Evolutionary conservation across 2,329 filamentous ascomycete genomes (phyloP).

Genomic region (Trichophyton schoenleinii): DNA sequence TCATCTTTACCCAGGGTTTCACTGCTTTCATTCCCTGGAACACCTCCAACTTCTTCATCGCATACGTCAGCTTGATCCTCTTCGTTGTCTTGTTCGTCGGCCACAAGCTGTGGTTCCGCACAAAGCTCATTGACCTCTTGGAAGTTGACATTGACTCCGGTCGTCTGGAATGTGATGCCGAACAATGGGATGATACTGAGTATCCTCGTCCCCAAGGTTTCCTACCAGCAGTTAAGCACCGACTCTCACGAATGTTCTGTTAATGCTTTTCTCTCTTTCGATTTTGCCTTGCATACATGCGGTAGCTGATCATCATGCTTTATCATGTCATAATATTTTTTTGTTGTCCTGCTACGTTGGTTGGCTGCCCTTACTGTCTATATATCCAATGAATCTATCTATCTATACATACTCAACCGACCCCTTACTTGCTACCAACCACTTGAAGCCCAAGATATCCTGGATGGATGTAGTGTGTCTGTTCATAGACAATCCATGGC

Average conservation of each 20-base stretch:
- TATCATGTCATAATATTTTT: background rate
- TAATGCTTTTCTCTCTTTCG: background rate
- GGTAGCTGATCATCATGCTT: background rate
- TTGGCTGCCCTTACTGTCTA: background rate
- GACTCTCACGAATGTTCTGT: constrained; percentile 2
- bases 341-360: background rate
- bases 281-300: background rate
- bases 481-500: background rate
- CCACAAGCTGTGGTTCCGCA: constrained; percentile 42
- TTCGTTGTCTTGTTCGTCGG: constrained; percentile 48
- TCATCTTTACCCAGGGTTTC: constrained; percentile 57
- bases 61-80: constrained; percentile 53
- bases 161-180: constrained; percentile 24
- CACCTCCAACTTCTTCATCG: constrained; percentile 49
- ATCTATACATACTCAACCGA: background rate
- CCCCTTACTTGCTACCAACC: background rate
- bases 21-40: constrained; percentile 54
- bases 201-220: background rate
- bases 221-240: background rate
- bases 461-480: background rate
- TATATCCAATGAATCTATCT: background rate
- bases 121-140: constrained; percentile 25
- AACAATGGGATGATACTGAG: constrained; percentile 5
- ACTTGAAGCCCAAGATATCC: background rate
- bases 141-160: constrained; percentile 36